These are phyloP conservation scores for Setaria italica DNA, from an alignment of 202 grass and related monocot species.

Conservation along the genomic window DNA sequence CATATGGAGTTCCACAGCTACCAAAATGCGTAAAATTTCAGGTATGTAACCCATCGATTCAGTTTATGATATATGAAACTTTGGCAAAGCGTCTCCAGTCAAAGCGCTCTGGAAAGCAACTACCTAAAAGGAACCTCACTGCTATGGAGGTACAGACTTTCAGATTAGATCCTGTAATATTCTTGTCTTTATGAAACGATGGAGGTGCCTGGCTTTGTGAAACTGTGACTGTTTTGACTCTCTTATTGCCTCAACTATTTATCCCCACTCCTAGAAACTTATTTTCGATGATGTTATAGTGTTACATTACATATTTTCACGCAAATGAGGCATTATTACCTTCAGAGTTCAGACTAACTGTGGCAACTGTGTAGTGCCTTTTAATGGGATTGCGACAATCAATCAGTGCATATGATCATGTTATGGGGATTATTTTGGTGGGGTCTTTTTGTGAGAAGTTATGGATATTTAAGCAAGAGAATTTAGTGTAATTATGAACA, in stretches of 20 bases:
- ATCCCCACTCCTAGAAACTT: constrained; percentile 10
- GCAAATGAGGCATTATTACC: constrained; percentile 12
- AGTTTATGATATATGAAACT: constrained; percentile 99
- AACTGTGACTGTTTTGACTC: constrained; percentile 1
- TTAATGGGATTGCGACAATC: not conserved
- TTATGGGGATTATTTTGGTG: not conserved
- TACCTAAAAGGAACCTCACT: constrained; percentile 68
- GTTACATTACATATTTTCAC: constrained; percentile 11
- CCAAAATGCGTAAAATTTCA: constrained; percentile 57
- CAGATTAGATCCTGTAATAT: constrained; percentile 16
- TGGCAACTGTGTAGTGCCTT: constrained; percentile 8
- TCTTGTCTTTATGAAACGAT: constrained; percentile 9
- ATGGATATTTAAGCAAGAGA: not conserved
- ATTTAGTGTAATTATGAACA: not conserved
- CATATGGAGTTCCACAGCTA: constrained; percentile 4
- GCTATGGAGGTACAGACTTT: constrained; percentile 75
- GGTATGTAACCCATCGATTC: constrained; percentile 99
- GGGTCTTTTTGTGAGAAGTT: not conserved
- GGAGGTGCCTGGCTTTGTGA: not conserved
- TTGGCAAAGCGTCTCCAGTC: constrained; percentile 74
- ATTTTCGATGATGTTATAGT: constrained; percentile 26
- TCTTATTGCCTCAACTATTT: constrained; percentile 21
- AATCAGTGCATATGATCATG: not conserved
- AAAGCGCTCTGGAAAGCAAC: constrained; percentile 64
- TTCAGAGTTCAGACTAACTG: constrained; percentile 16